Evolutionary conservation across 2,329 filamentous ascomycete genomes (phyloP), one percentile per base, ranked within the genome.

Genomic region (Geosmithia flava): DNA sequence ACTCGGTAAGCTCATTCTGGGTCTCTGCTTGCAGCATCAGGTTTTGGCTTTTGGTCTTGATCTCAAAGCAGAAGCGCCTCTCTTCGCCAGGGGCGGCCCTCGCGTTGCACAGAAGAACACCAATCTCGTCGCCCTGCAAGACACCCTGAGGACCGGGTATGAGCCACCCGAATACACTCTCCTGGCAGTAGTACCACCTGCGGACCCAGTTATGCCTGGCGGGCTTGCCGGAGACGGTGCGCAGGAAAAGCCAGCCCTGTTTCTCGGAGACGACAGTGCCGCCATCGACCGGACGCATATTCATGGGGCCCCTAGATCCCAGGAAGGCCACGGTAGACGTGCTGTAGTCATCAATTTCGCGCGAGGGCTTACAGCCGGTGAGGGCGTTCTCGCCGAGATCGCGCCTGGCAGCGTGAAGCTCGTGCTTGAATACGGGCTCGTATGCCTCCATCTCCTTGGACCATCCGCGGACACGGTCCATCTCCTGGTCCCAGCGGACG

Each of bases 141-240:
- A 98, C 93, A 33, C 89, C 91, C 50, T 90, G 81, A 1, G 80
- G 71, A 3, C 87, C 86, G 58, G 94, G 89, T 19, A 93, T 78
- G 5, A 98, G 74, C 81, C 89, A 97, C 20, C 93, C 93, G 64
- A 98, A 97, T 50, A 97, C 93, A 40, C 93, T 91, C 59, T 95
- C 84, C 53, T 91, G 90, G 56, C 95, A 84, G 62, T 95, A 97
- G 60, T 93, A 95, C 93, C 93, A 98, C 47, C 91, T 78, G 51
- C 88, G 79, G 23, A 88, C 77, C 93, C 93, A 98, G 41, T 80
- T 77, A n/a, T 89, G 88, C 52, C 91, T 76, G 15, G 89, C 86
- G 0, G 91, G 91, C 63, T 96, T 97, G 37, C 89, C 90, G 1
- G 86, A 82, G 7, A 90, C 70, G 1, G 83, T 86, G 47, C 88